Evolutionary conservation across 176 grass and related monocot species (phyloP).

Genomic region (Tuctoria greenei): DNA sequence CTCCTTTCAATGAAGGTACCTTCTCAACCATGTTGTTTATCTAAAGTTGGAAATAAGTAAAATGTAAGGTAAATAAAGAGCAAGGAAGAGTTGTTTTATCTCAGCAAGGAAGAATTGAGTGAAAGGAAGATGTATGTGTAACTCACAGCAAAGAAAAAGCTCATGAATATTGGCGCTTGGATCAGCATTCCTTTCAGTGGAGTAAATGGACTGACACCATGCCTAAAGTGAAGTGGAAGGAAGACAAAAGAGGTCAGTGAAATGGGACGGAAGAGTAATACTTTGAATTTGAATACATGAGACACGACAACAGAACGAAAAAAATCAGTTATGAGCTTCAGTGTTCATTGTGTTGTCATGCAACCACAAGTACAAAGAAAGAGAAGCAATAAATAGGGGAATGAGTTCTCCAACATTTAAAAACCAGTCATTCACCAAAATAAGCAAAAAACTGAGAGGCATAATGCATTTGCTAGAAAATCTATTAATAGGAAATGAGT

Average conservation of each 20-base stretch:
- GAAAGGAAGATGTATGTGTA: conserved; percentile 19
- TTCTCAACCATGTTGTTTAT: conserved; percentile 93
- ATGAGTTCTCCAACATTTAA: conserved; percentile 11
- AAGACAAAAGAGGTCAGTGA: conserved; percentile 27
- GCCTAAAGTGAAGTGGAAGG: conserved; percentile 41
- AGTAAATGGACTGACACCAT: conserved; percentile 79
- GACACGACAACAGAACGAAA: conserved; percentile 1
- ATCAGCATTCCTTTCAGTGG: conserved; percentile 79
- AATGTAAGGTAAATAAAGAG: conserved; percentile 18
- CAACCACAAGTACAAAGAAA: background rate
- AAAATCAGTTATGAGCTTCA: background rate
- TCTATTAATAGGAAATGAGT: background rate
- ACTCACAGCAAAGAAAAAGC: conserved; percentile 95
- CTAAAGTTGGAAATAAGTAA: conserved; percentile 42
- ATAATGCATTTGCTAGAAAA: background rate
- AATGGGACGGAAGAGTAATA: conserved; percentile 22
- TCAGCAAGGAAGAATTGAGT: conserved; percentile 19
- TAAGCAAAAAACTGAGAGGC: background rate
- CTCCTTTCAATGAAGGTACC: conserved; percentile 88
- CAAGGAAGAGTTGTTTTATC: background rate
- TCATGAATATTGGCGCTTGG: conserved; percentile 82
- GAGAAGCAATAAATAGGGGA: background rate
- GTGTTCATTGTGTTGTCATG: background rate
- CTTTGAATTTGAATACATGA: conserved; percentile 25
- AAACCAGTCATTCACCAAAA: background rate